A percentile compares a stretch with the other conserved stretches of the same genome.
phyloP scores from a whole-genome alignment of 2,329 filamentous ascomycete species.

The Aspergillus unguis region DNA sequence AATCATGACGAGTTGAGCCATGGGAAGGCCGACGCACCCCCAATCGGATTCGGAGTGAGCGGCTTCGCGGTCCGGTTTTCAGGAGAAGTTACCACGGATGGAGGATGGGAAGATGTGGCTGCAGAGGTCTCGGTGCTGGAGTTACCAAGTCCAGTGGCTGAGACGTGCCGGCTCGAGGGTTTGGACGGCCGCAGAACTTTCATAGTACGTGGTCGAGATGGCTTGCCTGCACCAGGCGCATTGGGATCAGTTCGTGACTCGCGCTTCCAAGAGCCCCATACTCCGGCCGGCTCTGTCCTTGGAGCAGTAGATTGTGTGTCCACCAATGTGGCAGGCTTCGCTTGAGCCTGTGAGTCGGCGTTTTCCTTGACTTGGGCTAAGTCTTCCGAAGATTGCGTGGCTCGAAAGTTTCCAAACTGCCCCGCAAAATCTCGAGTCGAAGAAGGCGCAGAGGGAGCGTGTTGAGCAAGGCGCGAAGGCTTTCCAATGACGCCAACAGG shows the following conservation, averaged over 20 bases:
- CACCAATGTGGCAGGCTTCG: conserved; percentile 26
- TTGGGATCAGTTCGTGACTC: conserved; percentile 32
- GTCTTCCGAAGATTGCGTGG: conserved; percentile 14
- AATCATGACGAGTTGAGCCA: conserved; percentile 66
- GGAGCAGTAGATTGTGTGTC: conserved; percentile 28
- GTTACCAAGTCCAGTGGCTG: conserved; percentile 18
- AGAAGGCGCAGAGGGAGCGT: conserved; percentile 25
- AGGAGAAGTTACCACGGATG: conserved; percentile 21
- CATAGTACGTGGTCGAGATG: conserved; percentile 66
- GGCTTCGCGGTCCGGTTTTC: conserved; percentile 43
- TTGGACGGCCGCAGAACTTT: conserved; percentile 84
- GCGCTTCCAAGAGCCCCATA: conserved; percentile 70
- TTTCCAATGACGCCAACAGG: conserved; percentile 35
- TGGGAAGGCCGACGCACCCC: conserved; percentile 87
- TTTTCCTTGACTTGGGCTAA: conserved; percentile 10
- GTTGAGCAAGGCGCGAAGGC: conserved; percentile 22
- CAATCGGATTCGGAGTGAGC: conserved; percentile 74
- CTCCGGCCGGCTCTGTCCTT: conserved; percentile 49
- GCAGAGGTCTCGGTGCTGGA: conserved; percentile 14
- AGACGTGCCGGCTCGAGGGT: conserved; percentile 43
- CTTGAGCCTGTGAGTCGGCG: conserved; percentile 13
- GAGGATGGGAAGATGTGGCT: conserved; percentile 15
- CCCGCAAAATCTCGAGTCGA: conserved; percentile 23
- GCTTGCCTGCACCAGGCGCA: conserved; percentile 57
- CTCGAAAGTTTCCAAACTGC: conserved; percentile 24